phyloP scores from a whole-genome alignment of 139 green algal genomes.

The Chlorella sp. region DNA sequence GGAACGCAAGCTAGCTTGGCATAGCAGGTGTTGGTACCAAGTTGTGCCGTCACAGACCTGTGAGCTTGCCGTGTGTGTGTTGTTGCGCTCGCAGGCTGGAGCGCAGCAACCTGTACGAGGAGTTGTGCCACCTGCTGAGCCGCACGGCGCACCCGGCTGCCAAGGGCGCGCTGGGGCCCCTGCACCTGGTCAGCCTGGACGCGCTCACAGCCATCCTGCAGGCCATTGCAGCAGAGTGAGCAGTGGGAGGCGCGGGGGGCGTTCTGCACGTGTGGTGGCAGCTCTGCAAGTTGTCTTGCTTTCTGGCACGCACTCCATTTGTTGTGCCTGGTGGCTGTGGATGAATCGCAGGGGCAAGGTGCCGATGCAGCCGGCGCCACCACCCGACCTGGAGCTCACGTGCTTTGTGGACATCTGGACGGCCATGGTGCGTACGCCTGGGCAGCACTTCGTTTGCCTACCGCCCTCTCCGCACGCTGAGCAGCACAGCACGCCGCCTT shows the following conservation, averaged over 20 bases:
- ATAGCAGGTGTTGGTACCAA: too few relatives aligned
- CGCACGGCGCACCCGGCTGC: slow-evolving; percentile 73
- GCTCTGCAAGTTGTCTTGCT: too few relatives aligned
- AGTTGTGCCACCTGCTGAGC: slow-evolving; percentile 64
- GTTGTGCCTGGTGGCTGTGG: too few relatives aligned
- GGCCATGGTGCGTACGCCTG: slow-evolving; percentile 21
- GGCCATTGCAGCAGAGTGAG: slow-evolving; percentile 18
- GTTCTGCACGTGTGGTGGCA: too few relatives aligned
- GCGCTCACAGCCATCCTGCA: slow-evolving; percentile 73
- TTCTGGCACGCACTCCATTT: too few relatives aligned
- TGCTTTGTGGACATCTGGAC: slow-evolving; percentile 38
- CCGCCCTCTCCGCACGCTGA: too few relatives aligned
- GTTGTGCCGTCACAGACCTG: too few relatives aligned
- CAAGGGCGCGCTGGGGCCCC: slow-evolving; percentile 55
- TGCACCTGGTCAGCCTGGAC: slow-evolving; percentile 83
- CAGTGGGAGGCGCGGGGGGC: neutral
- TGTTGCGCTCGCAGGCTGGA: slow-evolving; percentile 24
- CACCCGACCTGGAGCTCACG: slow-evolving; percentile 28
- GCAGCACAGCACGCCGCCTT: too few relatives aligned
- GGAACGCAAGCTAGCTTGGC: too few relatives aligned
- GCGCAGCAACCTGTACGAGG: slow-evolving; percentile 79
- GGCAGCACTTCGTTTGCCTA: slow-evolving; percentile 1
- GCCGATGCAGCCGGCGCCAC: neutral
- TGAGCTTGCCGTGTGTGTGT: too few relatives aligned
- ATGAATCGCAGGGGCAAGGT: neutral